Percentiles rank a stretch among this genome's conserved stretches.
phyloP scores from a whole-genome alignment of 768 basidiomycete genomes.

The Boletus bicolor region DNA sequence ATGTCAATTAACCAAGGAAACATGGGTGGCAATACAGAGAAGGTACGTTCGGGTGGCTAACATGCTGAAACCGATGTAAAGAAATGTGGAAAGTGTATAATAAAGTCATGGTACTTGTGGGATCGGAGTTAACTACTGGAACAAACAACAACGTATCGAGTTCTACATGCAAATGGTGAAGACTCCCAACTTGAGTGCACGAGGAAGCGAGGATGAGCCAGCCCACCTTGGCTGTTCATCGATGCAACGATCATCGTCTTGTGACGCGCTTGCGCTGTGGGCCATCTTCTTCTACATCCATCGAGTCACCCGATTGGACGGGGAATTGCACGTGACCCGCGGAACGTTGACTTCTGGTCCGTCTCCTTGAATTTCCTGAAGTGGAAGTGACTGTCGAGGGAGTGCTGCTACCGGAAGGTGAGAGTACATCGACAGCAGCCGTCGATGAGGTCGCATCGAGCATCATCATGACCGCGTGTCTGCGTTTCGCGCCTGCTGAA shows the following conservation, averaged over 20 bases:
- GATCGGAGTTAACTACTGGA: constrained; percentile 1
- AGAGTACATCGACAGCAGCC: constrained; percentile 35
- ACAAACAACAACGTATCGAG: constrained; percentile 6
- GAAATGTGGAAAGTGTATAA: constrained; percentile 9
- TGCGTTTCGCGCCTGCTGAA: constrained; percentile 63
- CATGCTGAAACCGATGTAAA: constrained; percentile 7
- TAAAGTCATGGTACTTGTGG: constrained; percentile 13
- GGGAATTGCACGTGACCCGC: constrained; percentile 38
- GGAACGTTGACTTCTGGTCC: constrained; percentile 52
- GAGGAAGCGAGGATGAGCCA: background rate
- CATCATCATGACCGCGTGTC: constrained; percentile 79
- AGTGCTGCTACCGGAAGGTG: constrained; percentile 35
- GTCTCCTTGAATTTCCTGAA: constrained; percentile 42
- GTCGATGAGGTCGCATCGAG: constrained; percentile 51
- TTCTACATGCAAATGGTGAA: constrained; percentile 7
- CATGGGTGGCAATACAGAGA: constrained; percentile 16
- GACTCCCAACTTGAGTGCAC: background rate
- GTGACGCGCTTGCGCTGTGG: constrained; percentile 74
- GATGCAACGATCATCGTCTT: constrained; percentile 42
- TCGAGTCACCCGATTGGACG: constrained; percentile 46
- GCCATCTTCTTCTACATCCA: constrained; percentile 76
- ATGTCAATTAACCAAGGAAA: constrained; percentile 11
- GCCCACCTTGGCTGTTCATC: background rate
- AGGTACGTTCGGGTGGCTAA: background rate
- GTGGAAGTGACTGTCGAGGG: constrained; percentile 20